A percentile compares a stretch with the other conserved stretches of the same genome.
phyloP scores from a whole-genome alignment of 768 basidiomycete genomes.

The Chlorophyllum brunneum region DNA sequence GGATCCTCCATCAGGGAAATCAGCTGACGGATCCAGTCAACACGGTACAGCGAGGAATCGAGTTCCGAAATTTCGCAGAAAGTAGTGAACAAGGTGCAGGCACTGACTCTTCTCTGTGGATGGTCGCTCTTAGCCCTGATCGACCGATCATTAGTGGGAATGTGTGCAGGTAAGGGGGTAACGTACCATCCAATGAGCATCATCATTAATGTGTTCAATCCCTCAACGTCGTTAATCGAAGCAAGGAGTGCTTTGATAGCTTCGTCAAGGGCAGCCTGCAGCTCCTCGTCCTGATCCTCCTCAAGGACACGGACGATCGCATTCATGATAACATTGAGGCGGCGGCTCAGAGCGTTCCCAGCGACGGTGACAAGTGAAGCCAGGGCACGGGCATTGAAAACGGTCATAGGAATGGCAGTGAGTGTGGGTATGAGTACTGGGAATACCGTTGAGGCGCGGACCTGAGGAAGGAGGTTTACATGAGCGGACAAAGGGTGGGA shows the following conservation, averaged over 20 bases:
- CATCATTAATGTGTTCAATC: slow-evolving; percentile 87
- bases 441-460: slow-evolving; percentile 94
- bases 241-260: slow-evolving; percentile 70
- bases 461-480: slow-evolving; percentile 49
- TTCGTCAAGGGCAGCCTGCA: slow-evolving; percentile 65
- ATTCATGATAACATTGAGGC: slow-evolving; percentile 73
- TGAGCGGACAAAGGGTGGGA: slow-evolving; percentile 4
- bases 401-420: slow-evolving; percentile 85
- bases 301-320: slow-evolving; percentile 80
- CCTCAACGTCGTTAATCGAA: slow-evolving; percentile 83
- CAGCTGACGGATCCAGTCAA: slow-evolving; percentile 94
- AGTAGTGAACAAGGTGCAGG: slow-evolving; percentile 69
- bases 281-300: slow-evolving; percentile 63
- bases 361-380: slow-evolving; percentile 92
- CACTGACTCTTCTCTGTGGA: slow-evolving; percentile 69
- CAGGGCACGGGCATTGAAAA: slow-evolving; percentile 92
- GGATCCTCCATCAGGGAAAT: slow-evolving; percentile 79
- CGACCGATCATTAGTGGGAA: slow-evolving; percentile 2
- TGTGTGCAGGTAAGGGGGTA: not conserved
- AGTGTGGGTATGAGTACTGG: slow-evolving; percentile 94
- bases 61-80: slow-evolving; percentile 84
- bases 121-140: slow-evolving; percentile 76
- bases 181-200: slow-evolving; percentile 83
- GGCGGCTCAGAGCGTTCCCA: slow-evolving; percentile 82
- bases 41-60: slow-evolving; percentile 79